A percentile compares a stretch with the other conserved stretches of the same genome.
Conservation (phyloP, 495 filamentous ascomycete species). For the Penicillium angulare region DNA sequence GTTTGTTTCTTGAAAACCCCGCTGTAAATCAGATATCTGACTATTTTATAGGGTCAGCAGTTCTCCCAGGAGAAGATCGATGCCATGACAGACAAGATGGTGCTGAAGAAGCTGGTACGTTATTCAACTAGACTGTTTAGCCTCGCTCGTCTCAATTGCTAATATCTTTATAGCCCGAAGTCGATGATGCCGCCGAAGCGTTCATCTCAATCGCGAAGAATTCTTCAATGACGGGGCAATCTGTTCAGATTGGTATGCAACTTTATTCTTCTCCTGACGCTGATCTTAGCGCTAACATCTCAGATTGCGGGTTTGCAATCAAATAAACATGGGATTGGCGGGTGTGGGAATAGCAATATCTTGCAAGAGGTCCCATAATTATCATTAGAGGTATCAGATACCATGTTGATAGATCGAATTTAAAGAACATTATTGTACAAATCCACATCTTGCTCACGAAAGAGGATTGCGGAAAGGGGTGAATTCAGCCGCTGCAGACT, state of each 20-base stretch:
- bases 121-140: neutral
- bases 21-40: neutral
- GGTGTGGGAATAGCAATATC: too few relatives aligned
- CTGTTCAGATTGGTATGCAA: slow-evolving; percentile 50
- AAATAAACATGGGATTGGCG: slow-evolving; percentile 9
- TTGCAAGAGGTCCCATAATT: neutral
- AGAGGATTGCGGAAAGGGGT: slow-evolving; percentile 42
- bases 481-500: slow-evolving; percentile 24
- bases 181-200: slow-evolving; percentile 55
- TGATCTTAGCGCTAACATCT: too few relatives aligned
- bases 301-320: slow-evolving; percentile 40
- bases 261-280: slow-evolving; percentile 1
- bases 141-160: slow-evolving; percentile 4
- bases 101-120: slow-evolving; percentile 46
- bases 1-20: slow-evolving; percentile 36
- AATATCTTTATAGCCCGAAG: slow-evolving; percentile 40
- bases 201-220: slow-evolving; percentile 55
- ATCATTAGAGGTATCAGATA: slow-evolving; percentile 5
- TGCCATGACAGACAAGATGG: slow-evolving; percentile 32
- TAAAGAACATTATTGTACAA: slow-evolving; percentile 9
- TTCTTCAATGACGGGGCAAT: slow-evolving; percentile 56
- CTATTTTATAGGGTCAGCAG: slow-evolving; percentile 37
- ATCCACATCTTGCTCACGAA: slow-evolving; percentile 16
- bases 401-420: slow-evolving; percentile 16
- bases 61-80: slow-evolving; percentile 45